Conservation (phyloP, 2,329 filamentous ascomycete genomes). For the Aspergillus glaucus region DNA sequence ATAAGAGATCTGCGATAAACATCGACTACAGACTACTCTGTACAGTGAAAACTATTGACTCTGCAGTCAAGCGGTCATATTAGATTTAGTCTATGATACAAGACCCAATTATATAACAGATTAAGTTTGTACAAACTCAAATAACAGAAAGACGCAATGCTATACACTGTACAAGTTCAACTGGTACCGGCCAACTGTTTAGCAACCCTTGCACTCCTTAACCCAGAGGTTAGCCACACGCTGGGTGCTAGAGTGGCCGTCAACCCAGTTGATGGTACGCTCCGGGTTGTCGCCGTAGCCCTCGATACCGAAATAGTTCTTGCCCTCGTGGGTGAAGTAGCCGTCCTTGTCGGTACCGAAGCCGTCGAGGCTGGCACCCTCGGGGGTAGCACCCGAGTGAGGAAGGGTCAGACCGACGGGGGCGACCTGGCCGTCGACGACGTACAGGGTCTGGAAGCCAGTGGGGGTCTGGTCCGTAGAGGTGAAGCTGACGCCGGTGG, state of each 20-base stretch:
- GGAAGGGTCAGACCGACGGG: conserved; percentile 19
- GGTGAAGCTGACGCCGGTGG: conserved; percentile 20
- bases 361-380: conserved; percentile 15
- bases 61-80: no score
- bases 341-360: conserved; percentile 23
- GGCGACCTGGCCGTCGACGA: conserved; percentile 16
- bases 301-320: conserved; percentile 20
- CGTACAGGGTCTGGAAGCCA: conserved; percentile 23
- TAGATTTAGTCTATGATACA: neutral
- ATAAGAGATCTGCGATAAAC: no score
- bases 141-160: neutral
- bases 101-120: neutral
- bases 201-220: conserved; percentile 21
- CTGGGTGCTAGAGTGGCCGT: conserved; percentile 17
- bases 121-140: neutral
- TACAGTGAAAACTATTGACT: no score
- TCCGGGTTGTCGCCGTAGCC: conserved; percentile 14
- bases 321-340: conserved; percentile 20
- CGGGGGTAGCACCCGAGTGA: conserved; percentile 21
- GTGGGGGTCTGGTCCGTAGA: conserved; percentile 16
- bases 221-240: conserved; percentile 15
- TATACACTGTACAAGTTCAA: neutral
- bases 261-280: conserved; percentile 24
- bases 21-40: no score
- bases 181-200: neutral